A percentile compares a stretch with the other conserved stretches of the same genome.
Conservation (phyloP, 2,329 filamentous ascomycete genomes). For the Cercospora zeae-maydis region DNA sequence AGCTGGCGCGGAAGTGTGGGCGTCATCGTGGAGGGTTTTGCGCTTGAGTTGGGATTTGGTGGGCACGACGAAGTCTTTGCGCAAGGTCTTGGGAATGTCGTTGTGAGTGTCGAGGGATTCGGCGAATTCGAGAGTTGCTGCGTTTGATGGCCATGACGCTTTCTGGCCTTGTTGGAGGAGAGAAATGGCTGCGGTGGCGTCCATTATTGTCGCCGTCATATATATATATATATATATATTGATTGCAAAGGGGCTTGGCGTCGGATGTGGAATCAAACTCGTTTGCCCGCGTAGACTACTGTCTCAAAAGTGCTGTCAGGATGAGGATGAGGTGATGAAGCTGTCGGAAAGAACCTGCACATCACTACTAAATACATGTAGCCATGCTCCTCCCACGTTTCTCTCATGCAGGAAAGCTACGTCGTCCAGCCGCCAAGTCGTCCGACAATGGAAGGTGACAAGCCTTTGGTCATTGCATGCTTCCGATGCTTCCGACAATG, state of each 20-base stretch:
- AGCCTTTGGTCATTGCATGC: neutral
- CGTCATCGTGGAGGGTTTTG: constrained; percentile 48
- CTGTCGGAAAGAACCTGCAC: neutral
- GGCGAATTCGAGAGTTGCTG: constrained; percentile 29
- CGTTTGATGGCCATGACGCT: constrained; percentile 25
- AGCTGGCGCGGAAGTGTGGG: constrained; percentile 19
- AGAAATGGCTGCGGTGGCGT: constrained; percentile 24
- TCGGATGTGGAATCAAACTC: neutral
- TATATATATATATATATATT: no score
- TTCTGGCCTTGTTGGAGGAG: constrained; percentile 28
- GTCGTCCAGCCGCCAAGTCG: constrained; percentile 3
- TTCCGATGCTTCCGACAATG: neutral
- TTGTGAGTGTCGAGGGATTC: constrained; percentile 26
- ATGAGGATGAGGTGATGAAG: neutral
- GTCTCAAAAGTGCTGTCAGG: neutral
- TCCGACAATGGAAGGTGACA: constrained; percentile 10
- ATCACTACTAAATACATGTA: constrained; percentile 5
- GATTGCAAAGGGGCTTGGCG: neutral
- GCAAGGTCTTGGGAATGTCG: constrained; percentile 22
- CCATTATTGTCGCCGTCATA: constrained; percentile 21
- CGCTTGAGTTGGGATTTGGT: constrained; percentile 68
- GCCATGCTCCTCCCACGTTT: constrained; percentile 1
- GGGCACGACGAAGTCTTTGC: constrained; percentile 67
- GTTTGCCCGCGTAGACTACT: no score
- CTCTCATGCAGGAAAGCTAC: constrained; percentile 1